Conservation (phyloP, 345 rosid species). For the Lepidium africanum region DNA sequence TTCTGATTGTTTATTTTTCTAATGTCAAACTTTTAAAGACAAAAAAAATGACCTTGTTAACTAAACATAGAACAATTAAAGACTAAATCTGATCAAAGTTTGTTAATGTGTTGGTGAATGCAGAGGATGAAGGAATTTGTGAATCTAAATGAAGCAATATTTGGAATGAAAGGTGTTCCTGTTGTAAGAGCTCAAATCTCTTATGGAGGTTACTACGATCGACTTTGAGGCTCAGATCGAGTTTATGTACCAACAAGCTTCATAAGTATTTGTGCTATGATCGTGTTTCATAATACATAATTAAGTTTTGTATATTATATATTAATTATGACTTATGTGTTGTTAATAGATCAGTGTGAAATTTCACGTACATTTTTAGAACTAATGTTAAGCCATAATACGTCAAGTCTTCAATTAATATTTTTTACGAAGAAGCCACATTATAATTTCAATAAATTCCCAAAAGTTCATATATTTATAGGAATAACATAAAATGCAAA, state of each 20-base stretch:
- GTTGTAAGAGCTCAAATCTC: constrained; percentile 64
- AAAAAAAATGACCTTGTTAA: too few species aligned
- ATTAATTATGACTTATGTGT: neutral
- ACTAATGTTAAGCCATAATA: too few species aligned
- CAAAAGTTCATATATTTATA: too few species aligned
- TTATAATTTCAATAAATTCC: too few species aligned
- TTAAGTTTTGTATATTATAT: neutral
- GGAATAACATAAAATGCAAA: too few species aligned
- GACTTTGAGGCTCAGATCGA: constrained; percentile 29
- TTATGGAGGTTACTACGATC: constrained; percentile 66
- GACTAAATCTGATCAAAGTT: too few species aligned
- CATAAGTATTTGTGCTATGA: neutral
- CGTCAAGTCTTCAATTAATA: too few species aligned
- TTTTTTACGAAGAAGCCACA: too few species aligned
- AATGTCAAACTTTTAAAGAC: neutral
- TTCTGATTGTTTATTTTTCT: neutral
- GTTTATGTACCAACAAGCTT: neutral
- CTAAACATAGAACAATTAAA: too few species aligned
- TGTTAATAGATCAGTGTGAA: neutral
- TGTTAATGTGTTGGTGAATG: neutral
- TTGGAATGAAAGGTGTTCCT: constrained; percentile 64
- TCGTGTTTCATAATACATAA: neutral
- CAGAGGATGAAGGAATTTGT: constrained; percentile 77
- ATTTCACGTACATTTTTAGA: neutral
- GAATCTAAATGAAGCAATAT: constrained; percentile 64